phyloP scores from a whole-genome alignment of 2,329 filamentous ascomycete species.

The Trichoderma sp. region DNA sequence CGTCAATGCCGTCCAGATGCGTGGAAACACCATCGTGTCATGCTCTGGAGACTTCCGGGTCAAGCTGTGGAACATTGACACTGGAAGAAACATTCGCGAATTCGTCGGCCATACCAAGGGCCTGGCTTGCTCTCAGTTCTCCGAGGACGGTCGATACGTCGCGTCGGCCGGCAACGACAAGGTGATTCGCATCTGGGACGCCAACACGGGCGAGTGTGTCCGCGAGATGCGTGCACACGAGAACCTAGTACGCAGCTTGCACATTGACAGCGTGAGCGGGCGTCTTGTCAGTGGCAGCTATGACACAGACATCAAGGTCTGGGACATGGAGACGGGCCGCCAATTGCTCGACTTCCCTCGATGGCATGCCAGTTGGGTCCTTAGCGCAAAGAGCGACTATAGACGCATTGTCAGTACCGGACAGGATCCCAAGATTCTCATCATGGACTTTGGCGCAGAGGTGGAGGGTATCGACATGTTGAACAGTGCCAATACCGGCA shows the following conservation, averaged over 20 bases:
- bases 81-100: constrained; percentile 84
- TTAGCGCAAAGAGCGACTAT: constrained; percentile 95
- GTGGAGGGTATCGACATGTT: constrained; percentile 60
- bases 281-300: constrained; percentile 91
- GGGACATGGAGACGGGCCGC: constrained; percentile 78
- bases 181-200: constrained; percentile 94
- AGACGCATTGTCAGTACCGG: constrained; percentile 91
- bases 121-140: constrained; percentile 93
- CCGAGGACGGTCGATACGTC: constrained; percentile 89
- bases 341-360: constrained; percentile 83
- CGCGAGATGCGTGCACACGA: constrained; percentile 80
- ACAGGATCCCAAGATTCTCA: constrained; percentile 87
- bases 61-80: constrained; percentile 93
- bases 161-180: constrained; percentile 95
- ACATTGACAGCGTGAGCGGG: constrained; percentile 84
- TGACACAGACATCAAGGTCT: constrained; percentile 93
- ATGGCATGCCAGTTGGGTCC: constrained; percentile 96
- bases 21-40: constrained; percentile 88
- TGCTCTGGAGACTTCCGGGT: constrained; percentile 92
- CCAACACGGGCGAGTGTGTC: constrained; percentile 82
- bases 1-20: constrained; percentile 94
- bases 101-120: constrained; percentile 90
- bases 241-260: constrained; percentile 83
- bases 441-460: constrained; percentile 83
- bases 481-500: constrained; percentile 43